These are phyloP conservation scores for Paramecium biaurelia DNA, from an alignment of 73 alveolate species.

Conservation along the genomic window DNA sequence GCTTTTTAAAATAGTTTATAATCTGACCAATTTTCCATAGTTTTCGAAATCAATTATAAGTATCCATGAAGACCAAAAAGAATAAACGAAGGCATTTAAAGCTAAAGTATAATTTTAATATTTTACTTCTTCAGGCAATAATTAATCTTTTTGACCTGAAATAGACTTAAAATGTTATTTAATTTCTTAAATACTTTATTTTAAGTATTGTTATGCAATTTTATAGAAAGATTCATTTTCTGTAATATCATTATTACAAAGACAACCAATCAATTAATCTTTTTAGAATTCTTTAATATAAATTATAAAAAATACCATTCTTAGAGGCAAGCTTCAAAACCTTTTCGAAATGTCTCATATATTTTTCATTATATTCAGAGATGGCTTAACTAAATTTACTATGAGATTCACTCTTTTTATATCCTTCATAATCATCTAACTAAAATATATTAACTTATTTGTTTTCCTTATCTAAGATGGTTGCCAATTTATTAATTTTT, in stretches of 20 bases:
- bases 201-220: not conserved
- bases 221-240: constrained; percentile 24
- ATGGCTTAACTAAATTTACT: constrained; percentile 41
- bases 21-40: constrained; percentile 2
- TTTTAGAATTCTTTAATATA: not conserved
- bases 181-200: not conserved
- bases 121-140: constrained; percentile 36
- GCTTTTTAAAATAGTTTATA: not conserved
- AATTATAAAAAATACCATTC: not conserved
- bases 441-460: not conserved
- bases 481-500: constrained; percentile 25
- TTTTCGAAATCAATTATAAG: not conserved
- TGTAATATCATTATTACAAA: not conserved
- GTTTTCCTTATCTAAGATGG: constrained; percentile 9
- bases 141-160: not conserved
- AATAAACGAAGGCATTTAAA: not conserved
- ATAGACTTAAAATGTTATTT: not conserved
- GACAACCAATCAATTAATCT: not conserved
- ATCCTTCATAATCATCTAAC: constrained; percentile 36
- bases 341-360: constrained; percentile 40
- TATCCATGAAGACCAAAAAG: constrained; percentile 9
- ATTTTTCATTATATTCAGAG: constrained; percentile 27
- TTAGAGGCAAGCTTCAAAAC: constrained; percentile 4
- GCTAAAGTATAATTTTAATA: not conserved
- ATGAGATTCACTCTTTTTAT: constrained; percentile 43